Percentiles rank a stretch among this genome's conserved stretches.
Evolutionary conservation across 23 red algal genomes (phyloP).

Genomic region (Cyanidium caldarium): DNA sequence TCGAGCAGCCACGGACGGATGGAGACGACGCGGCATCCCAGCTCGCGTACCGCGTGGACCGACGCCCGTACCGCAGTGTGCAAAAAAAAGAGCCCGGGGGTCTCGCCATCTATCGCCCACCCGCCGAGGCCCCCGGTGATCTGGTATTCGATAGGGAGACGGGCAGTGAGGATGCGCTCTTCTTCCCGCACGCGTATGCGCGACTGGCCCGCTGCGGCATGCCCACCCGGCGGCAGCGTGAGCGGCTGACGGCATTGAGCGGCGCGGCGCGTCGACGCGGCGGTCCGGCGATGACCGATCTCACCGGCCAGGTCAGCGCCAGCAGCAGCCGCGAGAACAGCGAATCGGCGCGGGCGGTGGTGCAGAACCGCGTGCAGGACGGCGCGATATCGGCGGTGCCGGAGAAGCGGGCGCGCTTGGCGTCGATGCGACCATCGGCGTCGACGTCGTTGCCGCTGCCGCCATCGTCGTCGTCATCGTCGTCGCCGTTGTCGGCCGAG

Average conservation of each 20-base stretch:
- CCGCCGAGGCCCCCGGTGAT: conserved; percentile 54
- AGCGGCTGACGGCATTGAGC: conserved; percentile 19
- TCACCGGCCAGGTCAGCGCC: neutral
- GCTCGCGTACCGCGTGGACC: neutral
- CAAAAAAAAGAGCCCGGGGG: neutral
- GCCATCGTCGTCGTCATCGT: neutral
- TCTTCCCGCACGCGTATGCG: conserved; percentile 73
- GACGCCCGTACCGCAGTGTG: neutral
- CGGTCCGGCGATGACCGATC: neutral
- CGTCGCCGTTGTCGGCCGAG: too few relatives aligned
- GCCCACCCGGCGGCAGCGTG: conserved; percentile 39
- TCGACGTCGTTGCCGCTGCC: neutral
- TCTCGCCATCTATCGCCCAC: neutral
- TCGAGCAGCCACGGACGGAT: too few relatives aligned
- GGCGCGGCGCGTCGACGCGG: too few relatives aligned
- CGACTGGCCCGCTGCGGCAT: conserved; percentile 38
- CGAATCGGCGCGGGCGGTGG: too few relatives aligned
- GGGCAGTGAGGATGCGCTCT: conserved; percentile 73
- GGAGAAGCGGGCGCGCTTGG: neutral
- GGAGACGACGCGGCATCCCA: too few relatives aligned
- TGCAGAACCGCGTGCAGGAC: conserved; percentile 11
- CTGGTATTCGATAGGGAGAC: conserved; percentile 40
- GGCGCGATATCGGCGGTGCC: neutral
- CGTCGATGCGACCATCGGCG: neutral
- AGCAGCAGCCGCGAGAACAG: too few relatives aligned